Percentiles rank a stretch among this genome's conserved stretches.
These are phyloP conservation scores for Rhizopus sp. DNA, from an alignment of 371 early-diverging fungal genomes.

Conservation along the genomic window DNA sequence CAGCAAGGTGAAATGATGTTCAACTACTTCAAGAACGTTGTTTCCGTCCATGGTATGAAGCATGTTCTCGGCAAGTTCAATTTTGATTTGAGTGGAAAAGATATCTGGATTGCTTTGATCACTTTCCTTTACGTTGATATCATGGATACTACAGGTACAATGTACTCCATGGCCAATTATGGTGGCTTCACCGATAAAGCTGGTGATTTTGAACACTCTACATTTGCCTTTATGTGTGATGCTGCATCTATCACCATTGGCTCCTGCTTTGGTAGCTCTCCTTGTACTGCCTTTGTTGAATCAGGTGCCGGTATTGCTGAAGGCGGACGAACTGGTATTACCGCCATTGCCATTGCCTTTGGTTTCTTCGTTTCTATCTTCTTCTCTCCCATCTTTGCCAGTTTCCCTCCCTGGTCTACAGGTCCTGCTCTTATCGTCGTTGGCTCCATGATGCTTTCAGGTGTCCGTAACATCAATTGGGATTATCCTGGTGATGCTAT, in stretches of 20 bases:
- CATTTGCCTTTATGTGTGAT: slow-evolving; percentile 73
- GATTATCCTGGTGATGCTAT: slow-evolving; percentile 75
- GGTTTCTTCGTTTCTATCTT: slow-evolving; percentile 77
- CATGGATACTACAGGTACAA: slow-evolving; percentile 76
- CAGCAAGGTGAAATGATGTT: slow-evolving; percentile 61
- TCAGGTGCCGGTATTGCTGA: slow-evolving; percentile 82
- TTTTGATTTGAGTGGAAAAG: slow-evolving; percentile 60
- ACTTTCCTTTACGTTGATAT: slow-evolving; percentile 84
- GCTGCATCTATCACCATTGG: slow-evolving; percentile 68
- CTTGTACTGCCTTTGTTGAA: slow-evolving; percentile 78
- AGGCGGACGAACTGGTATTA: slow-evolving; percentile 80
- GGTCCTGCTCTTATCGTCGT: slow-evolving; percentile 79
- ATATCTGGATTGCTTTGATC: slow-evolving; percentile 80
- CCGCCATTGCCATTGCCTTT: slow-evolving; percentile 69
- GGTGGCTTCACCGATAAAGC: slow-evolving; percentile 72
- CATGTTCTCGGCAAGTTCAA: slow-evolving; percentile 60
- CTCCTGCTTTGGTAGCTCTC: slow-evolving; percentile 71
- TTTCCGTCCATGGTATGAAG: slow-evolving; percentile 65
- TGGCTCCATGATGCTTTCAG: slow-evolving; percentile 78
- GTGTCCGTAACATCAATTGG: slow-evolving; percentile 75
- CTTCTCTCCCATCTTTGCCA: slow-evolving; percentile 84
- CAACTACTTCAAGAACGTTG: slow-evolving; percentile 73
- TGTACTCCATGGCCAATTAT: slow-evolving; percentile 80
- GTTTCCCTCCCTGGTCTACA: slow-evolving; percentile 84
- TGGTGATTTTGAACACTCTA: slow-evolving; percentile 79